These are phyloP conservation scores for Nyssa sinensis DNA, from an alignment of 148 eudicot genomes.

Conservation along the genomic window DNA sequence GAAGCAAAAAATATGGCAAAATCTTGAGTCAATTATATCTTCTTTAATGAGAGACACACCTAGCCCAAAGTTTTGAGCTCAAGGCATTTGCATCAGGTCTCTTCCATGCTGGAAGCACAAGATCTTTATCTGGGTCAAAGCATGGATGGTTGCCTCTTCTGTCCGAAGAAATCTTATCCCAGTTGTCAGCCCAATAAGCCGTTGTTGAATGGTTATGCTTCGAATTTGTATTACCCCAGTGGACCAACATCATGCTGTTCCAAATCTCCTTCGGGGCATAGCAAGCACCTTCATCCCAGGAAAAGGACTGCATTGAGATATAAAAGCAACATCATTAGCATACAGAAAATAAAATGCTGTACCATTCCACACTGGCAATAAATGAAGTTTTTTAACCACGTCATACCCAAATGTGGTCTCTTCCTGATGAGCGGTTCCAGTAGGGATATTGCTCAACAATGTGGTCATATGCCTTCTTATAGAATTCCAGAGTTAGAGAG, in stretches of 20 bases:
- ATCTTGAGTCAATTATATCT: not conserved
- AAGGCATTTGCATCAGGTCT: conserved; percentile 63
- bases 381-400: not conserved
- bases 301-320: conserved; percentile 74
- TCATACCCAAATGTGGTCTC: conserved; percentile 79
- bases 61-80: conserved; percentile 69
- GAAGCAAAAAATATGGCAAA: not conserved
- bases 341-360: not conserved
- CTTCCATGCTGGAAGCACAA: conserved; percentile 98
- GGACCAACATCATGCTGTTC: conserved; percentile 99
- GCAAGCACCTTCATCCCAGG: conserved; percentile 99
- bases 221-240: conserved; percentile 96
- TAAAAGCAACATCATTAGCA: conserved; percentile 29
- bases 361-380: not conserved
- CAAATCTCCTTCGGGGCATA: conserved; percentile 99
- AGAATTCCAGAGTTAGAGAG: conserved; percentile 72
- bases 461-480: conserved; percentile 80
- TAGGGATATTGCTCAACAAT: conserved; percentile 70
- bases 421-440: conserved; percentile 90
- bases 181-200: conserved; percentile 87
- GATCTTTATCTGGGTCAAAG: conserved; percentile 90
- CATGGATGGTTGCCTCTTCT: conserved; percentile 91
- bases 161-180: conserved; percentile 64
- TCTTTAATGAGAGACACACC: conserved; percentile 33
- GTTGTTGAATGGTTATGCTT: conserved; percentile 93